Conservation (phyloP, 129 eudicot genomes). For the Centaurea solstitialis region DNA sequence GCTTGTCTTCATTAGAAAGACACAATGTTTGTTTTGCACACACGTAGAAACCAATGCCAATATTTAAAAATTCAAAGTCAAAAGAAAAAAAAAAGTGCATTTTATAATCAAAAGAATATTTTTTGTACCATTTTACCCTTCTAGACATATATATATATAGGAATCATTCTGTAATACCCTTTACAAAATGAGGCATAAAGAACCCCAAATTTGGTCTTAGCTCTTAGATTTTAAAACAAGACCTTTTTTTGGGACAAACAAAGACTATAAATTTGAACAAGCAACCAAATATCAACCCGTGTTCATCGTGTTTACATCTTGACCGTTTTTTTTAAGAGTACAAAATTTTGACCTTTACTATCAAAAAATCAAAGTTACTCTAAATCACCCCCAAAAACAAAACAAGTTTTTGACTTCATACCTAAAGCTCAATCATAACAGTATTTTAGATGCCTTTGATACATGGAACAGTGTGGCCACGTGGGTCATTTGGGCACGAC, state of each 20-base stretch:
- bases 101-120: conserved; percentile 1
- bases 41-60: conserved; percentile 43
- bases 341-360: background rate
- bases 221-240: background rate
- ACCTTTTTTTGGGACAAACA: conserved; percentile 8
- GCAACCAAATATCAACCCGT: background rate
- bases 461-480: too few relatives aligned
- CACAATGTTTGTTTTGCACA: conserved; percentile 31
- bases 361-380: background rate
- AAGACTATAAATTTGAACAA: conserved; percentile 6
- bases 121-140: background rate
- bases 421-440: background rate
- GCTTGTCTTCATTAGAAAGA: conserved; percentile 22
- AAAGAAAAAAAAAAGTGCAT: conserved; percentile 2
- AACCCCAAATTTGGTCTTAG: conserved; percentile 20
- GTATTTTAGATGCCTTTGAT: too few relatives aligned
- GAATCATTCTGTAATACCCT: background rate
- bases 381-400: background rate
- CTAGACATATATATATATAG: background rate
- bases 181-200: background rate
- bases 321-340: background rate
- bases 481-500: too few relatives aligned
- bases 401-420: background rate
- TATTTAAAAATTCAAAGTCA: conserved; percentile 8
- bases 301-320: background rate